A percentile compares a stretch with the other conserved stretches of the same genome.
These are phyloP conservation scores for Epichloe festucae DNA, from an alignment of 2,329 filamentous ascomycete genomes.

Conservation along the genomic window DNA sequence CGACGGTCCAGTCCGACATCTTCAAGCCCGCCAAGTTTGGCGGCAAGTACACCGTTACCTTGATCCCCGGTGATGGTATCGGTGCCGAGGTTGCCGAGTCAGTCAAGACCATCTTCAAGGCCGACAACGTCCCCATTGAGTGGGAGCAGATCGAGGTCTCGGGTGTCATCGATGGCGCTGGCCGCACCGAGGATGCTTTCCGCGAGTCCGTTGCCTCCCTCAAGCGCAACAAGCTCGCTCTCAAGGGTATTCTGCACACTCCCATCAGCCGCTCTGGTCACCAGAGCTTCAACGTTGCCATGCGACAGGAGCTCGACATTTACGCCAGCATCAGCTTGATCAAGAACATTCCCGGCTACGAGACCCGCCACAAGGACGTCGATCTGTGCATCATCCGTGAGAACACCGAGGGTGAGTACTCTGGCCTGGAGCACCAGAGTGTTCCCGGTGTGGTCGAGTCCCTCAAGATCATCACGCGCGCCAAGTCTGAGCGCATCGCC, in stretches of 20 bases:
- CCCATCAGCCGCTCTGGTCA: conserved; percentile 93
- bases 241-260: conserved; percentile 98
- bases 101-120: conserved; percentile 99
- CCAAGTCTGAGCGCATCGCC: conserved; percentile 97
- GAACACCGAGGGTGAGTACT: conserved; percentile 99
- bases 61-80: conserved; percentile 98
- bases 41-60: conserved; percentile 96
- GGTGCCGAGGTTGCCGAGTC: conserved; percentile 95
- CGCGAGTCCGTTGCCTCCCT: conserved; percentile 89
- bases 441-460: conserved; percentile 95
- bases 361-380: conserved; percentile 93
- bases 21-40: conserved; percentile 99
- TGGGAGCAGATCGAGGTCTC: conserved; percentile 98
- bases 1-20: conserved; percentile 84
- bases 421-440: conserved; percentile 95
- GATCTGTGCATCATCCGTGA: conserved; percentile 99
- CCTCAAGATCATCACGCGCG: conserved; percentile 98
- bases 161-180: conserved; percentile 65
- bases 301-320: conserved; percentile 98
- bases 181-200: conserved; percentile 90
- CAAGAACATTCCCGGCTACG: conserved; percentile 99
- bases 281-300: conserved; percentile 98
- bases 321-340: conserved; percentile 96
- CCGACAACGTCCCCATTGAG: conserved; percentile 95
- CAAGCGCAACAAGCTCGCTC: conserved; percentile 94